Evolutionary conservation across 257 asterid species (phyloP), one percentile per base, ranked within the genome.

Genomic region (Fraxinus excelsior): DNA sequence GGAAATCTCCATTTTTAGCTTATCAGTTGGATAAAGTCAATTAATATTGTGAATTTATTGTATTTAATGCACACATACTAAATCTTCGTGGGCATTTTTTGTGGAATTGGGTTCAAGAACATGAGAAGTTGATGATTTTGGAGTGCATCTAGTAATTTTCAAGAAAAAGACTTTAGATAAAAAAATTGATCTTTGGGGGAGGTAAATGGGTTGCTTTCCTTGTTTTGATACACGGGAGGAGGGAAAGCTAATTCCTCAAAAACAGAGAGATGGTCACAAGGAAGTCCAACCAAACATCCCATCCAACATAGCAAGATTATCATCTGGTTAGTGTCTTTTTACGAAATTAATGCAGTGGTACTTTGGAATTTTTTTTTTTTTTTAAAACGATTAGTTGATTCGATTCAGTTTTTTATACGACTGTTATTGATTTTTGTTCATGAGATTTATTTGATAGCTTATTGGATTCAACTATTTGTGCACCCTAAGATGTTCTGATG

Each of bases 141-240:
- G 26, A 74, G 79, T 49, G 78, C 80, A 88, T 82, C 88, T 74
- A 83, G 64, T 28, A 71, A 80, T 37, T 42, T 87, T 13, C 11
- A 67, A 72, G 75, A 67, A 70, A 70, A 74, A 74, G 83, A 82
- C 62, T 80, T 77, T 56, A 74, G 82, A 71, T 72, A 68, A 76
- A 75, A 75, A 67, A 56, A 72, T 83, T 74, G 81, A 78, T 82
- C 76, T 90, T 86, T 74, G 73, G 10, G 84, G 74, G 80, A 69
- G 82, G 75, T 64, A 80, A 73, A 95, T 95, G 99, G 98, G 98
- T 72, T 95, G 99, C 79, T 95, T 95, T 87, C 90, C 96, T 75
- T 95, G 99, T 81, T 95, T 95, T 84, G 99, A 90, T 78, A 88
- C 98, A 21, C 88, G 87, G 64, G 97, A 95, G 79, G 98, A 86